Conservation (phyloP, 257 asterid species). For the Nicotiana paniculata region DNA sequence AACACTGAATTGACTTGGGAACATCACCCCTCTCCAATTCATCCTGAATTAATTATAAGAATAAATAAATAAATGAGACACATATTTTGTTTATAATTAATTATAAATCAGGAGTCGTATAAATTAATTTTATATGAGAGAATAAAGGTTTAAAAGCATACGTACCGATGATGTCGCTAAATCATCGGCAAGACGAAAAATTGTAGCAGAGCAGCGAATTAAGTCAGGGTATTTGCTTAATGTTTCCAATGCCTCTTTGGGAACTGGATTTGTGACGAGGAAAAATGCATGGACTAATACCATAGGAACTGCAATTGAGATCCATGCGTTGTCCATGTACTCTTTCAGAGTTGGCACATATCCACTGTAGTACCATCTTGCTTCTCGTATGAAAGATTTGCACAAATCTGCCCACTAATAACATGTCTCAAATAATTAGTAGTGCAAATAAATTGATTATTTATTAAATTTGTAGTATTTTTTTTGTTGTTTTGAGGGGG, state of each 20-base stretch:
- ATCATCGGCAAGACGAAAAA: constrained; percentile 2
- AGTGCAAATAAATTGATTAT: not conserved
- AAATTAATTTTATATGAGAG: too few relatives aligned
- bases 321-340: constrained; percentile 30
- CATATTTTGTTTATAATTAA: not conserved
- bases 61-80: constrained; percentile 8
- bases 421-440: not conserved
- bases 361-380: constrained; percentile 28
- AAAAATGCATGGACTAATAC: constrained; percentile 25
- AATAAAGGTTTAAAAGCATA: not conserved
- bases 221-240: not conserved
- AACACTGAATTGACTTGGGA: too few relatives aligned
- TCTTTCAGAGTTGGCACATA: constrained; percentile 29
- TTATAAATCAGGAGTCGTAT: not conserved
- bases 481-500: too few relatives aligned
- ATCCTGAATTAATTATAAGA: not conserved
- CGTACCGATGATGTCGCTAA: constrained; percentile 9
- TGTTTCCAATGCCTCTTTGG: too few relatives aligned
- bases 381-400: constrained; percentile 28
- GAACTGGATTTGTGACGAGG: not conserved
- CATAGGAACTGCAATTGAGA: constrained; percentile 27
- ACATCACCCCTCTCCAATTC: too few relatives aligned
- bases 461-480: not conserved
- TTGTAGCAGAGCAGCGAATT: constrained; percentile 12
- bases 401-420: constrained; percentile 2